phyloP scores from a whole-genome alignment of 441 rosid genomes.

The Populus tomentosa region DNA sequence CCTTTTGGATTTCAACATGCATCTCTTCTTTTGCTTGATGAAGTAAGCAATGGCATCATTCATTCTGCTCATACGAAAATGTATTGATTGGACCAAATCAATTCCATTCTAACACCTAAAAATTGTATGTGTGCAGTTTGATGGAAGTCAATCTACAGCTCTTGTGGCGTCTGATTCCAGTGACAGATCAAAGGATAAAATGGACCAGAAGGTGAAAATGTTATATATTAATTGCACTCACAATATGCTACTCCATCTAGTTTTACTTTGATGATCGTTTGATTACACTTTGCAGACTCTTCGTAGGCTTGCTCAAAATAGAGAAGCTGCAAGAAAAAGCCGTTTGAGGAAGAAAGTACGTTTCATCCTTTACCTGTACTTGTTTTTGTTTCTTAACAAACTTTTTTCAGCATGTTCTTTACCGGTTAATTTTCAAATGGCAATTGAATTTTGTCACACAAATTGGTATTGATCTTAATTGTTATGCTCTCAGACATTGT shows the following conservation, averaged over 20 bases:
- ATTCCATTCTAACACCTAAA: conserved; percentile 15
- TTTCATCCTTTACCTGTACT: background rate
- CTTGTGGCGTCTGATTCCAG: conserved; percentile 73
- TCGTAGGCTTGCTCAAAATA: conserved; percentile 99
- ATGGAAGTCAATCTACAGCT: conserved; percentile 45
- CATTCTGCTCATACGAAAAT: background rate
- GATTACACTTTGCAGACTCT: conserved; percentile 63
- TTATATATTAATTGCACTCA: conserved; percentile 4
- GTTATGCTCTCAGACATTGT: background rate
- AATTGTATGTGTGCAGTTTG: conserved; percentile 50
- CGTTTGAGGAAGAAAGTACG: conserved; percentile 90
- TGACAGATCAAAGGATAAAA: conserved; percentile 83
- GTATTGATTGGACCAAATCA: background rate
- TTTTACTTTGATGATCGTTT: conserved; percentile 24
- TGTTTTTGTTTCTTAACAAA: background rate
- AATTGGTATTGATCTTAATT: background rate
- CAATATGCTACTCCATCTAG: background rate
- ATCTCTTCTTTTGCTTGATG: conserved; percentile 10
- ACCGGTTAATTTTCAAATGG: conserved; percentile 1
- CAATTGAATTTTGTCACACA: background rate
- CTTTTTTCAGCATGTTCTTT: background rate
- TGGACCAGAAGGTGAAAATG: conserved; percentile 84
- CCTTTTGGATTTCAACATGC: background rate
- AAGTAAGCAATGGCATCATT: background rate
- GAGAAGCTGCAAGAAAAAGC: conserved; percentile 99